Base-by-base conservation (phyloP, 352 stramenopile species). In the Phytophthora ramorum region DNA sequence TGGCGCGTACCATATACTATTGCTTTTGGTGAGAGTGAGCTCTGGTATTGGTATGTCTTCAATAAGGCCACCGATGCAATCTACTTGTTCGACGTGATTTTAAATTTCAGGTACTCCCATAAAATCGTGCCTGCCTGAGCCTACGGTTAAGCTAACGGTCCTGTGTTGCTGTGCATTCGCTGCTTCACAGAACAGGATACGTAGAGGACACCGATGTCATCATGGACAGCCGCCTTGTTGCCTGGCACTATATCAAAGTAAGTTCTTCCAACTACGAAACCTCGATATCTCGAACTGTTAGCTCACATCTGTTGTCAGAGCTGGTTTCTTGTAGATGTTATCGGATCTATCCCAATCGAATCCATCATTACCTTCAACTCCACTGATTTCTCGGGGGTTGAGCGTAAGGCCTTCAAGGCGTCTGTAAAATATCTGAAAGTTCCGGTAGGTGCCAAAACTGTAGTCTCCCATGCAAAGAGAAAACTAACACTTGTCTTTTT, bases 351-450 rank as follows among this genome's bases (percentile, higher is more conserved):
- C 20, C 79, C 79, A 13, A 61, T 86, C 35, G 79, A 89, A 56
- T 73, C 73, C 24, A 78, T 89, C 26, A 13, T 84, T 16, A 65
- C 50, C 20, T 52, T 47, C 1, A 71, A 70, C 10, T 47, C 64
- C 2, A 75, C 58, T 3, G 78, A 78, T 2, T 75, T 87, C 24
- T 81, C 75, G 0, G 64, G 79, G 13, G 73, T 87, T 45, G 80
- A 87, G 60, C 73, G 80, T 37, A 86, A 87, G 47, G 80, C 80
- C 1, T 81, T 89, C 63, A 89, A 87, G 54, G 77, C 80, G 7
- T 87, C 77, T 3, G 66, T 87, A 38, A 89, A 89, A 60, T 89
- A 89, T 56, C 30, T 89, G 37, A 89, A 87, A 71, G 64, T 89
- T 5, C 80, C 75, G 28, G 80, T 89, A 71, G 43, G 71, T 56